phyloP scores from a whole-genome alignment of 2,329 filamentous ascomycete species.

The Penicillium sp. region DNA sequence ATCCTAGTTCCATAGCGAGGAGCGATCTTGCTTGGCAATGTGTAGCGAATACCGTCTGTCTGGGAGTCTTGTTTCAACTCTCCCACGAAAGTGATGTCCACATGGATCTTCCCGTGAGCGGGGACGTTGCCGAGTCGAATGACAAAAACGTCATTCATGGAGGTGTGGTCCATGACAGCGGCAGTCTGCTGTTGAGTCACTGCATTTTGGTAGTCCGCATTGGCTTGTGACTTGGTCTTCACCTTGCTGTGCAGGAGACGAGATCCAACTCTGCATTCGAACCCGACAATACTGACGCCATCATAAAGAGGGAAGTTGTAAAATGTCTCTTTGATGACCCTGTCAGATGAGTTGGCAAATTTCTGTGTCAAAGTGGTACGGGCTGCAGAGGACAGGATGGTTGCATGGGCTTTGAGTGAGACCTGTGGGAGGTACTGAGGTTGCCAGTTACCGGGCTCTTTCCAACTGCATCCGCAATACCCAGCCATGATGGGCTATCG shows the following conservation, averaged over 20 bases:
- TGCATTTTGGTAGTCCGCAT: constrained; percentile 58
- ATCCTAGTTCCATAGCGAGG: constrained; percentile 58
- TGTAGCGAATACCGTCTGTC: constrained; percentile 65
- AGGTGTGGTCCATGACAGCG: constrained; percentile 61
- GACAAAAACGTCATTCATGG: constrained; percentile 64
- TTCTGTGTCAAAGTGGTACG: constrained; percentile 56
- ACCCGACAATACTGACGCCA: constrained; percentile 66
- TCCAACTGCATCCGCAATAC: background rate
- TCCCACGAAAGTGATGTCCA: constrained; percentile 65
- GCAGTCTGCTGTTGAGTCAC: constrained; percentile 59
- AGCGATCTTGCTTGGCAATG: constrained; percentile 64
- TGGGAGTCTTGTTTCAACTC: constrained; percentile 71
- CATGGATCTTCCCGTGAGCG: constrained; percentile 52
- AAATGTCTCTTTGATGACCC: constrained; percentile 52
- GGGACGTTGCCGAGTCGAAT: constrained; percentile 68
- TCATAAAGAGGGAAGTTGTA: constrained; percentile 73
- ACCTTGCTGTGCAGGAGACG: constrained; percentile 60
- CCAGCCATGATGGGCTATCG: background rate
- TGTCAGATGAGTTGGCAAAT: constrained; percentile 57
- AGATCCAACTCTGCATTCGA: constrained; percentile 61
- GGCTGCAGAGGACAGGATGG: constrained; percentile 56
- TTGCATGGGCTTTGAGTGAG: constrained; percentile 57
- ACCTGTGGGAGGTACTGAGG: constrained; percentile 57
- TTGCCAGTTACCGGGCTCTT: background rate
- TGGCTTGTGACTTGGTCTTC: constrained; percentile 63